Conservation (phyloP, 1,284 basidiomycete species). For the Chalciporus sp. region DNA sequence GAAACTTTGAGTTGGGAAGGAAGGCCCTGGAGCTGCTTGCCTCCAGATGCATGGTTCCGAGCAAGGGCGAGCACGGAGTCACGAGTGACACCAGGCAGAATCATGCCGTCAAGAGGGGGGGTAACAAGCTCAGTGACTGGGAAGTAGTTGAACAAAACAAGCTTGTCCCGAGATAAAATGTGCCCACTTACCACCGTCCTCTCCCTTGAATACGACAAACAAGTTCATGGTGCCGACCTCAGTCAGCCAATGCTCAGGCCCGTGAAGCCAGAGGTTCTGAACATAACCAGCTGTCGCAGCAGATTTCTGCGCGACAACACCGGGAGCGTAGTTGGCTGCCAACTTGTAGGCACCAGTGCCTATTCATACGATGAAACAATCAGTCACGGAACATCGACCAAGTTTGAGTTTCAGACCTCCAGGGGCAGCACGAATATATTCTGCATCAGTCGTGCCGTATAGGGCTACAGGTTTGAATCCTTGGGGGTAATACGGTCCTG, state of each 20-base stretch:
- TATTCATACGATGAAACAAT: slow-evolving; percentile 23
- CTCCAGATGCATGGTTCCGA: slow-evolving; percentile 70
- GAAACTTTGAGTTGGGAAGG: slow-evolving; percentile 72
- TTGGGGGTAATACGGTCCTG: slow-evolving; percentile 92
- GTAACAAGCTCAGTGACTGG: slow-evolving; percentile 81
- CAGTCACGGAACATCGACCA: slow-evolving; percentile 4
- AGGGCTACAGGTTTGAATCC: slow-evolving; percentile 97
- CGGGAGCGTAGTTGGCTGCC: slow-evolving; percentile 90
- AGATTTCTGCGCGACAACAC: slow-evolving; percentile 84
- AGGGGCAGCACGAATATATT: slow-evolving; percentile 87
- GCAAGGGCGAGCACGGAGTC: slow-evolving; percentile 89
- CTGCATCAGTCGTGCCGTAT: slow-evolving; percentile 76
- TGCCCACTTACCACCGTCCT: slow-evolving; percentile 63
- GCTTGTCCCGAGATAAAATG: not conserved
- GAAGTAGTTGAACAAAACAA: not conserved
- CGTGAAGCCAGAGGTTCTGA: slow-evolving; percentile 95
- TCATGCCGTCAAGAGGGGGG: slow-evolving; percentile 92
- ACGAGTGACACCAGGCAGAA: slow-evolving; percentile 95
- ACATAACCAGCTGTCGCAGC: slow-evolving; percentile 87
- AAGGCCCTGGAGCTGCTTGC: slow-evolving; percentile 58
- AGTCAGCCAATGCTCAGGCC: slow-evolving; percentile 84
- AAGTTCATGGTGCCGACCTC: slow-evolving; percentile 98
- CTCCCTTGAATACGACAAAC: slow-evolving; percentile 81
- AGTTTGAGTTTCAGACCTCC: slow-evolving; percentile 62
- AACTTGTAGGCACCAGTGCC: slow-evolving; percentile 92